phyloP scores from a whole-genome alignment of 2,329 filamentous ascomycete genomes.

The Penicillium glabrum region DNA sequence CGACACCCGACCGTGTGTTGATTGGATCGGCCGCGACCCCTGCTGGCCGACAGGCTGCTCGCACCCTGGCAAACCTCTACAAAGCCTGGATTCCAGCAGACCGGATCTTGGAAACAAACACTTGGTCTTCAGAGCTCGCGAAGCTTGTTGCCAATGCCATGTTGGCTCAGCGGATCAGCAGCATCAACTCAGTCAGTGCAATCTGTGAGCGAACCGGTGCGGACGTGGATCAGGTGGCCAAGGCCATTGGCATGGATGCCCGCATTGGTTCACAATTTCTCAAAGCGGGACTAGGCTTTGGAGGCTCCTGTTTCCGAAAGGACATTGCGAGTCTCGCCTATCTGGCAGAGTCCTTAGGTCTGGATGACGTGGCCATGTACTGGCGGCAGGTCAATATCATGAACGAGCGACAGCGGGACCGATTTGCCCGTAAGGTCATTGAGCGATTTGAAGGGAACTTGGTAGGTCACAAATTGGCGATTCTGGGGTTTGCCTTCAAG shows the following conservation, averaged over 20 bases:
- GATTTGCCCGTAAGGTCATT: constrained; percentile 68
- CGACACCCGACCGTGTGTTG: constrained; percentile 70
- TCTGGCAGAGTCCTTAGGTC: constrained; percentile 67
- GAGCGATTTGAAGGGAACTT: constrained; percentile 68
- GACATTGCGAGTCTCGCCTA: constrained; percentile 74
- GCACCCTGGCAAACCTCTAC: constrained; percentile 65
- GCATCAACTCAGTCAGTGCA: constrained; percentile 78
- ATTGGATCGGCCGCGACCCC: constrained; percentile 68
- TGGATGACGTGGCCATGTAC: constrained; percentile 72
- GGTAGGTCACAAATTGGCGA: constrained; percentile 67
- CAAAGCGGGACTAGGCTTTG: constrained; percentile 74
- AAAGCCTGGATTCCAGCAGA: constrained; percentile 67
- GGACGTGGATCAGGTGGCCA: constrained; percentile 70
- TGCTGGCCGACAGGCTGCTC: constrained; percentile 62
- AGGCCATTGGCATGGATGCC: constrained; percentile 66
- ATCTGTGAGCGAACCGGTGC: constrained; percentile 76
- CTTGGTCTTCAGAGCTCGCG: constrained; percentile 75
- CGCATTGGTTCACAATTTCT: constrained; percentile 73
- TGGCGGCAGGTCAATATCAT: constrained; percentile 73
- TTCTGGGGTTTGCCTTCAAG: constrained; percentile 78
- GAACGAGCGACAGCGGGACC: constrained; percentile 72
- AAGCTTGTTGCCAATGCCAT: constrained; percentile 80
- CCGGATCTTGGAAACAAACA: constrained; percentile 69
- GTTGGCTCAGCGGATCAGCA: constrained; percentile 76
- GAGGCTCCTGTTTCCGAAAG: constrained; percentile 80